Base-by-base conservation (phyloP, 495 filamentous ascomycete genomes). In the Articulospora tetracladia region DNA sequence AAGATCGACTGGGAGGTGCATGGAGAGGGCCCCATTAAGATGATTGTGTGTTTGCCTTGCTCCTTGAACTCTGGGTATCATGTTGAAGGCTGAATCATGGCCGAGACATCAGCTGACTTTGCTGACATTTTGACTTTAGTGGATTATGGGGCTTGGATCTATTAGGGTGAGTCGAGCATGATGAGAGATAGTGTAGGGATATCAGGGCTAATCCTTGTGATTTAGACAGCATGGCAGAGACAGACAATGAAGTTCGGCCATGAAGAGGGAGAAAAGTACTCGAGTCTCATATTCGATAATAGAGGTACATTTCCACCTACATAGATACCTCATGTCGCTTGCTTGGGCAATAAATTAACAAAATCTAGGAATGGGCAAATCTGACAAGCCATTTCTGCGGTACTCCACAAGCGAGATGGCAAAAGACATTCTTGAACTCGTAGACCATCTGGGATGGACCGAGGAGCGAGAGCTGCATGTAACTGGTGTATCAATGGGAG, bases 381-480 rank as follows among this genome's bases (percentile, higher is more conserved):
- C 85, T 46, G 87, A 88, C 71, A 92, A 89, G 71, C 91, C 91
- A 1, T 59, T 83, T 22, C 71, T 81, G 69, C 80, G 88, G 34
- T 93, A 93, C 71, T 80, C 82, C 57, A 90, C 87, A 20, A 79
- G 75, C 59, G 86, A 87, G 59, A 92, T 93, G 90, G 90, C 90
- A 25, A 81, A 74, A 61, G 90, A 93, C 73, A 65, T 80, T 28
- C 53, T 89, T 55, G 90, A 93, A 62, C 69, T 93, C 19, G 69
- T 89, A 48, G 78, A 89, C 56, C 79, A 87, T 62, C 61, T 92
- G 32, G 82, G 82, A 34, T 93, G 89, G 86, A 89, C 84, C 6
- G 71, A 73, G 8, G 53, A 68, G 53, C 79, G 85, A 32, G 71
- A 78, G 48, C 62, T 96, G 6, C 82, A 96, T 70, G 69, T 94